Evolutionary conservation across 2,329 filamentous ascomycete species (phyloP).

Genomic region (Clarireedia paspali): DNA sequence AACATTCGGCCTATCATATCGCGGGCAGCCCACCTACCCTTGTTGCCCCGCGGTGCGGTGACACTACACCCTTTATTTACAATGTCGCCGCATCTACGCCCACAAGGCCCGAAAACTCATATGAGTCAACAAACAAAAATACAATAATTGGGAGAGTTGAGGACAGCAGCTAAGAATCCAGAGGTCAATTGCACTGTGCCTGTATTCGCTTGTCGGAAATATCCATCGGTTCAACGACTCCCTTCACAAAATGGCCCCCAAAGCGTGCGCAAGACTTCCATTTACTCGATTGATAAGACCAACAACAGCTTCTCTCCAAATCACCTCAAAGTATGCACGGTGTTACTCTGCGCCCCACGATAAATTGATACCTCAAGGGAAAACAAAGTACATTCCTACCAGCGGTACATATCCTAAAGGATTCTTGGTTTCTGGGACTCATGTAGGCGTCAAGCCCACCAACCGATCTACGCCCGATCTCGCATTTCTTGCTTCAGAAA

Average conservation of each 20-base stretch:
- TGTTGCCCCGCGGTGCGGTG: background rate
- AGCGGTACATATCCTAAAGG: slow-evolving; percentile 83
- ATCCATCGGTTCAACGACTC: too few relatives aligned
- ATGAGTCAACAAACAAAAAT: background rate
- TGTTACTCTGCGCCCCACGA: slow-evolving; percentile 53
- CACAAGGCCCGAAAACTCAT: background rate
- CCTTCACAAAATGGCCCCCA: slow-evolving; percentile 23
- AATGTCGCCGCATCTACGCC: background rate
- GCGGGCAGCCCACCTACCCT: background rate
- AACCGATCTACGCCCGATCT: slow-evolving; percentile 91
- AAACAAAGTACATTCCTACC: slow-evolving; percentile 84
- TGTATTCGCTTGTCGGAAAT: too few relatives aligned
- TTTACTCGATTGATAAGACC: slow-evolving; percentile 22
- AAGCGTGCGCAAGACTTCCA: slow-evolving; percentile 16
- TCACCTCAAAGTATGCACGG: slow-evolving; percentile 26
- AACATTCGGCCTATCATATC: background rate
- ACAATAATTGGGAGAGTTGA: too few relatives aligned
- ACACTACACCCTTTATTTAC: background rate
- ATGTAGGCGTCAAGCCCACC: slow-evolving; percentile 87
- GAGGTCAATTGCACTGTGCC: too few relatives aligned
- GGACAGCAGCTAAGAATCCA: too few relatives aligned
- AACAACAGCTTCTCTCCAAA: slow-evolving; percentile 17
- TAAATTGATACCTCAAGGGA: slow-evolving; percentile 61
- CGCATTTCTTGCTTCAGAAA: slow-evolving; percentile 78
- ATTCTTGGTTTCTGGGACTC: slow-evolving; percentile 77